Percentiles rank a stretch among this genome's conserved stretches.
Conservation (phyloP, 148 eudicot species). For the Rhododendron ovatum region DNA sequence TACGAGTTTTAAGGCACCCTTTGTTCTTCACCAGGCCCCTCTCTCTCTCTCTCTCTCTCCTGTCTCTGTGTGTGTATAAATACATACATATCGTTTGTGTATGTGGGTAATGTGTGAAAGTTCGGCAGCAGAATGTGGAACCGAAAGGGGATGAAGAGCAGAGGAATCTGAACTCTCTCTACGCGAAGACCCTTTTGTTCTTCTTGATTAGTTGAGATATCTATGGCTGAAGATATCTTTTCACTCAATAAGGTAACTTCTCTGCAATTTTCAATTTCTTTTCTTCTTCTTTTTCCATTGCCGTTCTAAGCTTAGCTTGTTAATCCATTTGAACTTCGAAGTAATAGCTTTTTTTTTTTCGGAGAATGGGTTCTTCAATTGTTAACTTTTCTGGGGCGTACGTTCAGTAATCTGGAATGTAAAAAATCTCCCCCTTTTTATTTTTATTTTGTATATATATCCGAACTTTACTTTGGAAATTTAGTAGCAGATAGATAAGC, state of each 20-base stretch:
- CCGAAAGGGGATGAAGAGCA: too few relatives aligned
- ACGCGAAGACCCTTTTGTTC: background rate
- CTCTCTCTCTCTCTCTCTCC: too few relatives aligned
- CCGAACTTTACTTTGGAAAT: background rate
- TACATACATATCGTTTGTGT: too few relatives aligned
- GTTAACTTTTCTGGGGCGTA: background rate
- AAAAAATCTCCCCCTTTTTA: background rate
- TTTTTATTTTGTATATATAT: background rate
- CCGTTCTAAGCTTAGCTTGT: constrained; percentile 1
- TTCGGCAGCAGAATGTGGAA: too few relatives aligned
- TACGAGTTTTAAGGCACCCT: too few relatives aligned
- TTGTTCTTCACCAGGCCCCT: too few relatives aligned
- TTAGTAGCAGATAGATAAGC: constrained; percentile 3
- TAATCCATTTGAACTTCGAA: constrained; percentile 9
- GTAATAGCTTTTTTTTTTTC: constrained; percentile 15
- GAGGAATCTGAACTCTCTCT: background rate
- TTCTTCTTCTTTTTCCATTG: background rate
- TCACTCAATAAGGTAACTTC: background rate
- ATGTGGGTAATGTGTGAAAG: too few relatives aligned
- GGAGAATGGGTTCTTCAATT: background rate
- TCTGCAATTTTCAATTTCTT: background rate
- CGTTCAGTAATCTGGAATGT: background rate
- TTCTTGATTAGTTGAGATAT: background rate
- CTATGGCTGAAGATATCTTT: constrained; percentile 1
- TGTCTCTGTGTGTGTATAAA: too few relatives aligned